phyloP scores from a whole-genome alignment of 768 basidiomycete species.

The Asterophora parasitica region DNA sequence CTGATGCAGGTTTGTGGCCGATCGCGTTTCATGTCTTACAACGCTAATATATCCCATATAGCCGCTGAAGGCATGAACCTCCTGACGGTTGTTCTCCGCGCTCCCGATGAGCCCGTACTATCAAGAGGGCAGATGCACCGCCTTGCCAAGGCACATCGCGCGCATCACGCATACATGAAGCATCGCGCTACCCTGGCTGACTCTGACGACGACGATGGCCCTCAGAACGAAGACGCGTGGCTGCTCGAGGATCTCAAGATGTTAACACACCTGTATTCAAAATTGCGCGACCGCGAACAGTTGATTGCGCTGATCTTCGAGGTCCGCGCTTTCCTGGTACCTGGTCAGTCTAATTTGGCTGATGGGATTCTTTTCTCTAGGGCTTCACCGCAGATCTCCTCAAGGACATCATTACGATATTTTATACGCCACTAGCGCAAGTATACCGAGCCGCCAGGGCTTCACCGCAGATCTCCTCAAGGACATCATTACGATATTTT shows the following conservation, averaged over 20 bases:
- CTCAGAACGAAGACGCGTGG: slow-evolving; percentile 94
- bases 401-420: slow-evolving; percentile 98
- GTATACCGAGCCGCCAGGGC: slow-evolving; percentile 96
- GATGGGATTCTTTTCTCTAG: slow-evolving; percentile 32
- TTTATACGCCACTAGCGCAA: slow-evolving; percentile 93
- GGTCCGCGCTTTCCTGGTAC: slow-evolving; percentile 35
- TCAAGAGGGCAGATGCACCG: slow-evolving; percentile 76
- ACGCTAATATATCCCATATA: slow-evolving; percentile 20
- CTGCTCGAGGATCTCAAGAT: slow-evolving; percentile 87
- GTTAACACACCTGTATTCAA: slow-evolving; percentile 71
- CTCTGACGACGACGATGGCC: slow-evolving; percentile 92
- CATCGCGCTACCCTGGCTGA: slow-evolving; percentile 58
- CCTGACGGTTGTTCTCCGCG: slow-evolving; percentile 74
- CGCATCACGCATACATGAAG: slow-evolving; percentile 71
- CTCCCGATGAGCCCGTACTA: slow-evolving; percentile 69
- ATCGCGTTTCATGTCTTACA: neutral
- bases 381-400: slow-evolving; percentile 91
- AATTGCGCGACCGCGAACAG: slow-evolving; percentile 84
- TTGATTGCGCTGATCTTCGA: slow-evolving; percentile 93
- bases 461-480: slow-evolving; percentile 92
- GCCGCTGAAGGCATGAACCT: slow-evolving; percentile 69
- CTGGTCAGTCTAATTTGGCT: neutral
- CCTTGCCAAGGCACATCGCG: slow-evolving; percentile 71
- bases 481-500: slow-evolving; percentile 99
- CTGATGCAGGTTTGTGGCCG: slow-evolving; percentile 65